phyloP scores from a whole-genome alignment of 208 protist species.

The Blechomonas ayalai region DNA sequence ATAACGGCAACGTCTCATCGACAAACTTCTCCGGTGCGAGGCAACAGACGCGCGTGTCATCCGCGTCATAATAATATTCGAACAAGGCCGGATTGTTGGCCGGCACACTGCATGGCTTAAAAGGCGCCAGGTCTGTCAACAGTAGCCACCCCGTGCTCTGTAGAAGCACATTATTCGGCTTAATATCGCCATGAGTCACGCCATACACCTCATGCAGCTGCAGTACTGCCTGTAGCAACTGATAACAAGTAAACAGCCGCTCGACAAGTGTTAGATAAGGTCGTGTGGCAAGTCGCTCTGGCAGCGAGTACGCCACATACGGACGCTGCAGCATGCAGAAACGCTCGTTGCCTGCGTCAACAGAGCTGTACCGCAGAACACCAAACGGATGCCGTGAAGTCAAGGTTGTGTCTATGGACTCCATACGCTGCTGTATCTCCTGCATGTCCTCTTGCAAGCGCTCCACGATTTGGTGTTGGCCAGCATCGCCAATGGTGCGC shows the following conservation, averaged over 20 bases:
- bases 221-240: constrained; percentile 57
- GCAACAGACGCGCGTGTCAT: constrained; percentile 72
- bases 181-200: constrained; percentile 83
- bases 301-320: constrained; percentile 64
- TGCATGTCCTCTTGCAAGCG: constrained; percentile 20
- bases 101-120: constrained; percentile 66
- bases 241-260: constrained; percentile 58
- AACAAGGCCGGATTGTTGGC: constrained; percentile 71
- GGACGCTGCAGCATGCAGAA: constrained; percentile 67
- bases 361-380: constrained; percentile 13
- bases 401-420: constrained; percentile 19
- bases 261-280: constrained; percentile 35
- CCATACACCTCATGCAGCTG: constrained; percentile 75
- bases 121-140: constrained; percentile 78
- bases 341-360: constrained; percentile 8
- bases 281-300: constrained; percentile 59
- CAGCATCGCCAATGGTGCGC: constrained; percentile 20
- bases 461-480: constrained; percentile 34
- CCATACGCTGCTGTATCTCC: constrained; percentile 24
- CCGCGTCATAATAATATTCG: constrained; percentile 86
- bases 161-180: constrained; percentile 82
- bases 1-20: constrained; percentile 9
- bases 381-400: not conserved
- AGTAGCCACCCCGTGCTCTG: constrained; percentile 64
- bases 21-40: constrained; percentile 84